Conservation (phyloP, 352 stramenopile species). For the Thalassiosira delicatula region DNA sequence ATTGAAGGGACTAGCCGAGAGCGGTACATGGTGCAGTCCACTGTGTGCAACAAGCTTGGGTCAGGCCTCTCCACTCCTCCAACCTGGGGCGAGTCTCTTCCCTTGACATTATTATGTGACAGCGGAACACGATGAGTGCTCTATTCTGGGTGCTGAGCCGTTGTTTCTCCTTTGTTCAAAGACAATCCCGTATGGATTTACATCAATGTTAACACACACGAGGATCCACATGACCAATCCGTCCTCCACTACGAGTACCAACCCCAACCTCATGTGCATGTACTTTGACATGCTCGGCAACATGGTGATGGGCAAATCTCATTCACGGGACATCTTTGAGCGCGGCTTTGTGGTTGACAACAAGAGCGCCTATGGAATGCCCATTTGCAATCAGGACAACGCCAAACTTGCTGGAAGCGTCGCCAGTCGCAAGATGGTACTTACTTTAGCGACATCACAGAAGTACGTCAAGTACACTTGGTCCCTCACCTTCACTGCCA, state of each 20-base stretch:
- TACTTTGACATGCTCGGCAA: conserved; percentile 8
- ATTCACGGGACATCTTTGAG: conserved; percentile 25
- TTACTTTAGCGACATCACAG: conserved; percentile 19
- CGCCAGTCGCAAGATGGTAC: conserved; percentile 27
- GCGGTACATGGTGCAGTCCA: neutral
- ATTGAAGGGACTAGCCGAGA: conserved; percentile 6
- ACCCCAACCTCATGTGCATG: neutral
- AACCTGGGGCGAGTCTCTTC: neutral
- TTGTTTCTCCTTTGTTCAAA: neutral
- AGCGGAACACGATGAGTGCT: neutral
- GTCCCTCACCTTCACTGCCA: conserved; percentile 26
- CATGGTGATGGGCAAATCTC: neutral
- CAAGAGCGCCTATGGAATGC: neutral
- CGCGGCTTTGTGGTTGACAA: conserved; percentile 27
- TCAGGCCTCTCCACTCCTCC: neutral
- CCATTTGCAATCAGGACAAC: neutral
- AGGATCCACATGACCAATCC: neutral
- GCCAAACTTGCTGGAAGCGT: neutral
- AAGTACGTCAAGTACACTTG: conserved; percentile 27
- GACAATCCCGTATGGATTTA: neutral
- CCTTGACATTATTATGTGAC: neutral
- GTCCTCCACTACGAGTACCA: neutral
- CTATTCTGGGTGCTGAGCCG: neutral
- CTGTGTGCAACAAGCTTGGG: conserved; percentile 6
- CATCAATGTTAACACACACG: neutral